A percentile compares a stretch with the other conserved stretches of the same genome.
Evolutionary conservation across 2,329 filamentous ascomycete genomes (phyloP).

Genomic region (Clarireedia hainanense): DNA sequence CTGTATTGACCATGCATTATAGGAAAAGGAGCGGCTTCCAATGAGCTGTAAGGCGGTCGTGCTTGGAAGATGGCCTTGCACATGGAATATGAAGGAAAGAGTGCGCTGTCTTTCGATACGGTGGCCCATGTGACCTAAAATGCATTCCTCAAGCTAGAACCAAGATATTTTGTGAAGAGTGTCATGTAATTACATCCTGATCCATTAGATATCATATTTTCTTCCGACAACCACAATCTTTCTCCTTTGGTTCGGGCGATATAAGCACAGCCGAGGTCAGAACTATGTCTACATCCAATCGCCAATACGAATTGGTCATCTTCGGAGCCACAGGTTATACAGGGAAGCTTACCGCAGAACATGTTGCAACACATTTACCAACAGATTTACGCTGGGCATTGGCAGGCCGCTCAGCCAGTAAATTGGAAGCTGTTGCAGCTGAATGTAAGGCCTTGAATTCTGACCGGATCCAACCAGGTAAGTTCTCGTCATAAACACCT

Average conservation of each 20-base stretch:
- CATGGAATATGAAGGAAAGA: too few species aligned
- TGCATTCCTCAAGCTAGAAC: too few species aligned
- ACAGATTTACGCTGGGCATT: constrained; percentile 82
- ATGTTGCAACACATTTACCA: constrained; percentile 63
- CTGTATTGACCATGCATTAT: too few species aligned
- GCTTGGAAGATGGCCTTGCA: too few species aligned
- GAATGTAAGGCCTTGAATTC: constrained; percentile 60
- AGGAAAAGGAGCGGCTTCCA: too few species aligned
- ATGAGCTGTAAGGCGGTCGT: too few species aligned
- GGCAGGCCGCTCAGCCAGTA: constrained; percentile 70
- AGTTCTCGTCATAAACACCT: constrained; percentile 14
- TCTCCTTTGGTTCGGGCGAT: neutral
- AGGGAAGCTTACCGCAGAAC: constrained; percentile 66
- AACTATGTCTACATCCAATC: constrained; percentile 11
- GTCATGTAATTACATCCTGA: too few species aligned
- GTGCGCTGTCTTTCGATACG: too few species aligned
- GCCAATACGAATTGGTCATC: constrained; percentile 56
- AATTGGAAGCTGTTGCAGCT: constrained; percentile 61
- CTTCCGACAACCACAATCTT: neutral
- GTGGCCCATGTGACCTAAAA: too few species aligned
- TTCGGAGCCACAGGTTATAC: constrained; percentile 76
- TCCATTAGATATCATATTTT: neutral
- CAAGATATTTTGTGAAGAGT: too few species aligned
- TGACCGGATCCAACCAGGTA: constrained; percentile 65
- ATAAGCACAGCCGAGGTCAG: neutral